Conservation (phyloP, 2,329 filamentous ascomycete species). For the Fusarium keratoplasticum region DNA sequence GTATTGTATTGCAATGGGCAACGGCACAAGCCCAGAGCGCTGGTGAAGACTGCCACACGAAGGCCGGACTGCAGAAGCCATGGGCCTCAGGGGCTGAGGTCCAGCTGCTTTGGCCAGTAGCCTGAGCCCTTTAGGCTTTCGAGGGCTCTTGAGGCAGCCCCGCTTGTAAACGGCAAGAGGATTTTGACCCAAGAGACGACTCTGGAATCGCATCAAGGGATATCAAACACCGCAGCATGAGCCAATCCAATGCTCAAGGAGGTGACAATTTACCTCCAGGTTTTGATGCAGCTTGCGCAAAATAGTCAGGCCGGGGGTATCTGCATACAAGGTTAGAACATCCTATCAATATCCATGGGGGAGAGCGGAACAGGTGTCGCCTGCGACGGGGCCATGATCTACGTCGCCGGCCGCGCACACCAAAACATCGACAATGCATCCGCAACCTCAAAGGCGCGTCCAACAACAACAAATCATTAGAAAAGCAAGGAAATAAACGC, state of each 20-base stretch:
- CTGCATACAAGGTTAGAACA: conserved; percentile 6
- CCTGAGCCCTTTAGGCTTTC: too few relatives aligned
- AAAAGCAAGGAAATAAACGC: background rate
- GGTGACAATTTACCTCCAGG: conserved; percentile 7
- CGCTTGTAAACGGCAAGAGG: conserved; percentile 1
- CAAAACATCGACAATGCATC: conserved; percentile 6
- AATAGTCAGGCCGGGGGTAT: conserved; percentile 7
- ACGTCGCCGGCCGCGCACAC: background rate
- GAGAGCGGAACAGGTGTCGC: conserved; percentile 3
- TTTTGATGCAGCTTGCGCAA: conserved; percentile 7
- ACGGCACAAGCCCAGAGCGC: background rate
- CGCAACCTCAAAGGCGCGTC: background rate
- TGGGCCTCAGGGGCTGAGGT: too few relatives aligned
- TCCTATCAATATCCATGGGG: background rate
- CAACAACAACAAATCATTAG: background rate
- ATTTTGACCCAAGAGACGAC: background rate
- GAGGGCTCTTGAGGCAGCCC: background rate
- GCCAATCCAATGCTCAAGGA: conserved; percentile 6
- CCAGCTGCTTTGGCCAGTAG: too few relatives aligned
- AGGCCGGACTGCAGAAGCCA: too few relatives aligned
- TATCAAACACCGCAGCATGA: conserved; percentile 1
- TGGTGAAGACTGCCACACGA: too few relatives aligned
- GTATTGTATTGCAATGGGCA: background rate
- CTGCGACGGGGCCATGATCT: conserved; percentile 1
- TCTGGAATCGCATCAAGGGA: conserved; percentile 2